These are phyloP conservation scores for Alternaria atra DNA, from an alignment of 2,329 filamentous ascomycete genomes.

Conservation along the genomic window DNA sequence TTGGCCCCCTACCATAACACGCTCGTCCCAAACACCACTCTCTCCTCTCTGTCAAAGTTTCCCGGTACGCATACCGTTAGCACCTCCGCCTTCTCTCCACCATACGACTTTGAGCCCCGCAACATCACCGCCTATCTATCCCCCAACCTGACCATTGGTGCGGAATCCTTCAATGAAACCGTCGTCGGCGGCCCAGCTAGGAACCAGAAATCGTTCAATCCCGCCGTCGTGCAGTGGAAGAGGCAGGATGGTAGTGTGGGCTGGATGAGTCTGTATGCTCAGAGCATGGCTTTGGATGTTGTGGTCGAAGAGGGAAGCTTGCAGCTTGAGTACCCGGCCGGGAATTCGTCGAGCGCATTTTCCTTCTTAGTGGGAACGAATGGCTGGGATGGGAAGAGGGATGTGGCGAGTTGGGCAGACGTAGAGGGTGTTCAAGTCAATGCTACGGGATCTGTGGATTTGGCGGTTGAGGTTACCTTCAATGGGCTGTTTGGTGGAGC, in stretches of 20 bases:
- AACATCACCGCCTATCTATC: conserved; percentile 69
- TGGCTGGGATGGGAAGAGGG: conserved; percentile 54
- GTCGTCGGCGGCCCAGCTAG: conserved; percentile 64
- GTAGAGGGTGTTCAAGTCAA: conserved; percentile 59
- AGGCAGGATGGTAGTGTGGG: conserved; percentile 41
- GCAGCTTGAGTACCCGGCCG: conserved; percentile 63
- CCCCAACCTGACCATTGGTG: conserved; percentile 66
- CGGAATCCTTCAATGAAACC: conserved; percentile 65
- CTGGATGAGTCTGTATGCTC: conserved; percentile 41
- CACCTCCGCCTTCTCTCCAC: conserved; percentile 65
- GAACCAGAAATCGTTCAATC: conserved; percentile 65
- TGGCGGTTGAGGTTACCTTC: conserved; percentile 54
- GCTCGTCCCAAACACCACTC: conserved; percentile 55
- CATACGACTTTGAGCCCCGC: conserved; percentile 64
- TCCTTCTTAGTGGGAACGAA: conserved; percentile 60
- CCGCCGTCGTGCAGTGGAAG: conserved; percentile 68
- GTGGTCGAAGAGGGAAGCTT: conserved; percentile 48
- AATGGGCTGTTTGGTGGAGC: conserved; percentile 54
- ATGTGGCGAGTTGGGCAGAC: conserved; percentile 59
- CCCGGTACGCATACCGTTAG: conserved; percentile 63
- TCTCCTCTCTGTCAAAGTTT: conserved; percentile 58
- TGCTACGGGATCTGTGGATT: conserved; percentile 57
- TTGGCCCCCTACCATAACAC: conserved; percentile 61
- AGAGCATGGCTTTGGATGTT: conserved; percentile 35
- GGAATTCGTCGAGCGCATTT: conserved; percentile 61